A percentile compares a stretch with the other conserved stretches of the same genome.
Evolutionary conservation across 352 stramenopile species (phyloP).

Genomic region (Phytopythium chamaehyphon): DNA sequence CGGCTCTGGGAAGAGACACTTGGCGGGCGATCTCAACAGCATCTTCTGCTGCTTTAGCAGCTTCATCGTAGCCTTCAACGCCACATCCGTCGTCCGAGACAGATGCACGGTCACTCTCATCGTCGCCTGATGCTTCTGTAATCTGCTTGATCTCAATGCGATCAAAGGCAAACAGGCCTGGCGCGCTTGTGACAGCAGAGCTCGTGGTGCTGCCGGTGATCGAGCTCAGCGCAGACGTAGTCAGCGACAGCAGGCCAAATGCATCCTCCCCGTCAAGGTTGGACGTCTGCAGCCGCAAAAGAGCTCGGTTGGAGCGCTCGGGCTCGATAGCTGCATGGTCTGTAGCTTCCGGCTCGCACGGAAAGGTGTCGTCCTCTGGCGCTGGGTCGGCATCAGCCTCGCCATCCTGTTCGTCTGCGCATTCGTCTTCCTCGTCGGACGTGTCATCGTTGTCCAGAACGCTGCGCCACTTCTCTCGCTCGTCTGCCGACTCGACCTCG

Average conservation of each 20-base stretch:
- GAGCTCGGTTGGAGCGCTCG: background rate
- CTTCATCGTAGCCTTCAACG: constrained; percentile 4
- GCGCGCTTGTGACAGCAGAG: constrained; percentile 12
- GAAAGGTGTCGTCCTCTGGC: background rate
- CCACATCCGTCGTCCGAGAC: constrained; percentile 5
- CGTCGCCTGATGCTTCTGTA: constrained; percentile 16
- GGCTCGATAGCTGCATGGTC: background rate
- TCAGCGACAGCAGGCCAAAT: constrained; percentile 42
- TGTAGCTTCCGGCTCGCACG: background rate
- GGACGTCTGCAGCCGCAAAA: constrained; percentile 1
- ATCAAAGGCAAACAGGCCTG: constrained; percentile 44
- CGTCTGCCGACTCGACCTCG: constrained; percentile 4
- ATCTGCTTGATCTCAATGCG: constrained; percentile 35
- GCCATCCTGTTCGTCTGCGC: constrained; percentile 6
- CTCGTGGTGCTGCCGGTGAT: constrained; percentile 9
- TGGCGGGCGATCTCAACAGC: background rate
- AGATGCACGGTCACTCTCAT: constrained; percentile 9
- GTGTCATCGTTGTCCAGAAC: constrained; percentile 1
- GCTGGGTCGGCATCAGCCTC: constrained; percentile 8
- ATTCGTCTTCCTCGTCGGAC: background rate
- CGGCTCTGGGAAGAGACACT: background rate
- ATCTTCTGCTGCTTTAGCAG: background rate
- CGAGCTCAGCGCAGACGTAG: constrained; percentile 40
- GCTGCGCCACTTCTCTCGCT: constrained; percentile 25
- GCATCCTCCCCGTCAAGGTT: constrained; percentile 37